Evolutionary conservation across 2,329 filamentous ascomycete species (phyloP).

Genomic region (Aspergillus viridinutans): DNA sequence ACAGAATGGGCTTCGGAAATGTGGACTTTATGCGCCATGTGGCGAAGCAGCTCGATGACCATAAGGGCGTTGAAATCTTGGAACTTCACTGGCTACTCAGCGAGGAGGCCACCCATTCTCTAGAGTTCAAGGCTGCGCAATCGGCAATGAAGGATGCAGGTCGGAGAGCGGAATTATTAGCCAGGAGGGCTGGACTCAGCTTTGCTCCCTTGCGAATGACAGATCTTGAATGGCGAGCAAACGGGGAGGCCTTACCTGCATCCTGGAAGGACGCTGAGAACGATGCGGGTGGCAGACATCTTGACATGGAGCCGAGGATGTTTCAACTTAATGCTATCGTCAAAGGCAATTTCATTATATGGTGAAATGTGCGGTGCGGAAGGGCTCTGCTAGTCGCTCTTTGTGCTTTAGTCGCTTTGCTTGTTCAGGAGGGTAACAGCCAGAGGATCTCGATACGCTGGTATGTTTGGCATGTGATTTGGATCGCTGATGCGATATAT

Average conservation of each 20-base stretch:
- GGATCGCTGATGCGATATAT: neutral
- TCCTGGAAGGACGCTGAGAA: neutral
- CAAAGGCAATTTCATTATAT: neutral
- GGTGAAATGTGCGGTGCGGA: neutral
- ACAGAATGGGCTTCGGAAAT: constrained; percentile 22
- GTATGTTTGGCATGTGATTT: neutral
- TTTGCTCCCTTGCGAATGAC: neutral
- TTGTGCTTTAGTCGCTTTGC: neutral
- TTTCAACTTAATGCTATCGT: neutral
- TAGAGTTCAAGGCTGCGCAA: neutral
- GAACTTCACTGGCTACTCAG: neutral
- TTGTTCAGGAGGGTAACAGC: neutral
- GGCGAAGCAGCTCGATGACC: constrained; percentile 12
- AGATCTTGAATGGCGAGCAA: neutral
- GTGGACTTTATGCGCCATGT: constrained; percentile 18
- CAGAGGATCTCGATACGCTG: neutral
- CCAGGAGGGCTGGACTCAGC: neutral
- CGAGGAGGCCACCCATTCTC: neutral
- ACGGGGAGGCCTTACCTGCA: neutral
- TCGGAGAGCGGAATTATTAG: neutral
- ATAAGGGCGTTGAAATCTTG: constrained; percentile 18
- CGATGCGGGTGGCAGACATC: neutral
- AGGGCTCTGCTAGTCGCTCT: neutral
- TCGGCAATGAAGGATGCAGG: neutral
- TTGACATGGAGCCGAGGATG: neutral